A percentile compares a stretch with the other conserved stretches of the same genome.
Evolutionary conservation across 164 flowering plant genomes (phyloP).

Genomic region (Annona squamosa): DNA sequence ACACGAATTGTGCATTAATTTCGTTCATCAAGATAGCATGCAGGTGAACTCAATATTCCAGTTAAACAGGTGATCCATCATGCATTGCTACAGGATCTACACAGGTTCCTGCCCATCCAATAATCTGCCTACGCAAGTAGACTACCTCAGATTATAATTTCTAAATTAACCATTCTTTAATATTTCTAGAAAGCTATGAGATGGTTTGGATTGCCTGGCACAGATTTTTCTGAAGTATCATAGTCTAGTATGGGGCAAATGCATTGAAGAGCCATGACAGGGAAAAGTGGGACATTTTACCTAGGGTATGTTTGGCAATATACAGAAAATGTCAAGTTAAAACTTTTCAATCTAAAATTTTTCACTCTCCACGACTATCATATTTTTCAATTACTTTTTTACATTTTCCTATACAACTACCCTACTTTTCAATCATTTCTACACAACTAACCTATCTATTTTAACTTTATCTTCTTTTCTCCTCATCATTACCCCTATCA

Average conservation of each 20-base stretch:
- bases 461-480: no score
- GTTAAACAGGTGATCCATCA: neutral
- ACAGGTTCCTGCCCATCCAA: neutral
- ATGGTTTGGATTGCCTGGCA: neutral
- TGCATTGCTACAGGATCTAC: neutral
- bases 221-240: neutral
- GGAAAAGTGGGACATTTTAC: neutral
- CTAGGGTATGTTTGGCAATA: no score
- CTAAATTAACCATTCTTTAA: neutral
- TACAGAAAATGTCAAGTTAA: no score
- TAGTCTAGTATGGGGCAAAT: neutral
- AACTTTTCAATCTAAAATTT: no score
- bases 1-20: neutral
- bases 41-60: neutral
- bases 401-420: no score
- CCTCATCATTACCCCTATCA: no score
- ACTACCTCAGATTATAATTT: no score
- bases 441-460: no score
- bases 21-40: neutral
- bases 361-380: no score
- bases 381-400: no score
- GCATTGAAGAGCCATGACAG: neutral
- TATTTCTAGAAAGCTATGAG: neutral
- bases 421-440: no score
- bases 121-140: no score